phyloP scores from a whole-genome alignment of 768 basidiomycete genomes.

The Mycena amicta region DNA sequence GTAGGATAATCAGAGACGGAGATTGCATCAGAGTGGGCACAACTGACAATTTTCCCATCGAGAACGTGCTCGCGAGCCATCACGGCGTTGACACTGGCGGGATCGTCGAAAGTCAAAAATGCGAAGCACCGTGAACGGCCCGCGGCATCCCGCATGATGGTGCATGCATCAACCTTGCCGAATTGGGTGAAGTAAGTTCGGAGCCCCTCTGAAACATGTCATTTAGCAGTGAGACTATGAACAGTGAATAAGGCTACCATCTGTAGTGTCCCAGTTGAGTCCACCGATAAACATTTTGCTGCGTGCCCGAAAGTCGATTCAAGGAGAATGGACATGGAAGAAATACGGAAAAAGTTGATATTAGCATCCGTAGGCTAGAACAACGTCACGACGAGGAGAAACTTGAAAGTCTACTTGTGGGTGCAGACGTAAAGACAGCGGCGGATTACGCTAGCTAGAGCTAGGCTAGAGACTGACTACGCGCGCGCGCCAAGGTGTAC shows the following conservation, averaged over 20 bases:
- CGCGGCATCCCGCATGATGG: constrained; percentile 96
- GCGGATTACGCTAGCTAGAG: constrained; percentile 63
- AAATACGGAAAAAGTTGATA: constrained; percentile 64
- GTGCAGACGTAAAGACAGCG: constrained; percentile 64
- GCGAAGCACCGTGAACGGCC: constrained; percentile 97
- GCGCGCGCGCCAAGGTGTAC: constrained; percentile 33
- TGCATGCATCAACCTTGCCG: constrained; percentile 95
- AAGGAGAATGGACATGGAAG: constrained; percentile 30
- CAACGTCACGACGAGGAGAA: constrained; percentile 63
- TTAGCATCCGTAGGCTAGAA: constrained; percentile 82
- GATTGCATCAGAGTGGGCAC: constrained; percentile 13
- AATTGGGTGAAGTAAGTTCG: constrained; percentile 93
- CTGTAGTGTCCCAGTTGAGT: constrained; percentile 99
- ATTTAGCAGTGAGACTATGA: constrained; percentile 43
- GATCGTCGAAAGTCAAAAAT: constrained; percentile 94
- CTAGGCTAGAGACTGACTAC: constrained; percentile 57
- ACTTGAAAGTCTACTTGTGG: constrained; percentile 70
- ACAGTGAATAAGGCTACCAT: constrained; percentile 69
- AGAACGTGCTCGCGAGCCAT: constrained; percentile 94
- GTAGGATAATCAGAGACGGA: constrained; percentile 13
- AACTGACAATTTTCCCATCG: constrained; percentile 94
- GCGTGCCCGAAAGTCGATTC: constrained; percentile 37
- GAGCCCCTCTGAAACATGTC: constrained; percentile 60
- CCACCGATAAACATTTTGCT: constrained; percentile 99
- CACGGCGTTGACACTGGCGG: constrained; percentile 91